Conservation (phyloP, 306 rosid species). For the Comarum palustre region DNA sequence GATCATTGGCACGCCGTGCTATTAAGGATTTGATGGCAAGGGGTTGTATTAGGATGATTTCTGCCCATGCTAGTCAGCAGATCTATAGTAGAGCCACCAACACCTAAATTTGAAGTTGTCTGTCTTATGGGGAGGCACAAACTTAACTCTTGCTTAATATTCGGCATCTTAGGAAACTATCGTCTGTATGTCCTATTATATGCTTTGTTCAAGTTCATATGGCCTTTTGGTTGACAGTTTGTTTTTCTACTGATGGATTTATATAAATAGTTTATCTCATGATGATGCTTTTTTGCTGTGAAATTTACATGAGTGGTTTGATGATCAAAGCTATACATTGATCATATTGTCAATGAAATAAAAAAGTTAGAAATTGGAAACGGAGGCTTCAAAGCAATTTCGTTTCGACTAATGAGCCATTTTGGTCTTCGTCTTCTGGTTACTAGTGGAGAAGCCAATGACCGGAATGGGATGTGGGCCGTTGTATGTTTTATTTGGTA, state of each 20-base stretch:
- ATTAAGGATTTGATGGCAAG: slow-evolving; percentile 33
- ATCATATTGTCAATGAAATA: too few species aligned
- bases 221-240: background rate
- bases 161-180: background rate
- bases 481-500: too few species aligned
- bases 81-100: slow-evolving; percentile 32
- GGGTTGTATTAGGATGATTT: slow-evolving; percentile 27
- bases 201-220: background rate
- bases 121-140: background rate
- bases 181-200: background rate
- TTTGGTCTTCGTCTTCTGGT: too few species aligned
- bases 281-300: background rate
- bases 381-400: too few species aligned
- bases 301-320: background rate
- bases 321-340: too few species aligned
- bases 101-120: slow-evolving; percentile 7
- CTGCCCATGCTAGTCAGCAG: slow-evolving; percentile 31
- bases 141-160: background rate
- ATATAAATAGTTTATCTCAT: background rate
- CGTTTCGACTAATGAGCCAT: too few species aligned
- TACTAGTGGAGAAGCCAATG: too few species aligned
- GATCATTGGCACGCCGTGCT: slow-evolving; percentile 16
- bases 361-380: too few species aligned
- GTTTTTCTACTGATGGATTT: background rate
- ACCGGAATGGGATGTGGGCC: too few species aligned